phyloP scores from a whole-genome alignment of 352 stramenopile species.

The Phytophthora uliginosa region DNA sequence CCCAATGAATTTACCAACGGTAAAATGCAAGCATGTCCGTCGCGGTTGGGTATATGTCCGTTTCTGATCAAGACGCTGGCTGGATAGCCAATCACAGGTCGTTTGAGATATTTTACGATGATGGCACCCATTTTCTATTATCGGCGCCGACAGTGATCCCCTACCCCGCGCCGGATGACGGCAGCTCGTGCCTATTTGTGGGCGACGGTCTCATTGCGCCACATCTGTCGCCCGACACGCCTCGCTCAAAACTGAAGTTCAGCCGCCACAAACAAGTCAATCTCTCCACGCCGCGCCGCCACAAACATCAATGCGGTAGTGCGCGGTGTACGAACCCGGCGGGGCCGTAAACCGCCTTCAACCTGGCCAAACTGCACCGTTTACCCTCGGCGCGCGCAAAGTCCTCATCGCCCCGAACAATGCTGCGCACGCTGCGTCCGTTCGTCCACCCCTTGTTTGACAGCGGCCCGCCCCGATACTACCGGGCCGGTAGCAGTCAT shows the following conservation, averaged over 20 bases:
- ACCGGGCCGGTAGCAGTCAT: conserved; percentile 7
- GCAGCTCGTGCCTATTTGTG: neutral
- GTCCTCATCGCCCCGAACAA: conserved; percentile 7
- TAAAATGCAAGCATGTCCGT: too few relatives aligned
- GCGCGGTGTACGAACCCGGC: too few relatives aligned
- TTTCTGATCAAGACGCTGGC: neutral
- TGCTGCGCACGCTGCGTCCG: conserved; percentile 20
- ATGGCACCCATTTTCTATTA: neutral
- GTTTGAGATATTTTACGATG: neutral
- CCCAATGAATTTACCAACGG: too few relatives aligned
- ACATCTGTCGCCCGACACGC: neutral
- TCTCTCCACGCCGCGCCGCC: neutral
- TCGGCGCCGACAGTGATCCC: neutral
- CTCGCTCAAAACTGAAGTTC: neutral
- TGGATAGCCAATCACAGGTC: neutral
- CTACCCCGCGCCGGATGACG: neutral
- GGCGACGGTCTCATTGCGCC: neutral
- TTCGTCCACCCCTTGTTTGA: conserved; percentile 31
- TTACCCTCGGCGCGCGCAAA: conserved; percentile 2
- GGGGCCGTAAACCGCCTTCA: neutral
- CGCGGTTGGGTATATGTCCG: too few relatives aligned
- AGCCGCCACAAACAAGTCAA: neutral
- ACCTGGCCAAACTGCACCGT: conserved; percentile 11
- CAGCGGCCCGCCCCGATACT: neutral
- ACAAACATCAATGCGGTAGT: neutral